Base-by-base conservation (phyloP, 305 asterid species). In the Nicotiana rustica region DNA sequence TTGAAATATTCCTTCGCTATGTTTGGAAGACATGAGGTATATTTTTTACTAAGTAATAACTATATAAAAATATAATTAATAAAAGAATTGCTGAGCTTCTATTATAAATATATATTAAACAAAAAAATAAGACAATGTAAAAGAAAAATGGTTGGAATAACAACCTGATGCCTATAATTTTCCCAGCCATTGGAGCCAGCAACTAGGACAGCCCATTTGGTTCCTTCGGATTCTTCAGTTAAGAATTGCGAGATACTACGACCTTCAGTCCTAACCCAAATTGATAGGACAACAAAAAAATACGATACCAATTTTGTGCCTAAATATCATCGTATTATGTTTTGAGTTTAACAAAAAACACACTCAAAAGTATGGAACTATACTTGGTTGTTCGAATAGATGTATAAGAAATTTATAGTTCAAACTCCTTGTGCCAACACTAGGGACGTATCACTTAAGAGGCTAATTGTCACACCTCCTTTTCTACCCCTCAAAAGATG, bases 141-240 rank as follows among this genome's bases (percentile, higher is more conserved):
- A 68, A 36, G 56, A 35, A 1, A n/a, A 18, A 10, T 10, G 47
- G 21, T 44, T 19, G 6, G 19, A 12, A 71, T 44, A 18, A 25
- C 21, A 19, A 71, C 79, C 79, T 71, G 79, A 47, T 71, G 79
- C 14, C 79, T 71, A 47, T 71, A 71, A 47, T 71, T 71, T 12
- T 1, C 38, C 79, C 62, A 71, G 3, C 41, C 79, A 71, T 21
- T 71, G 14, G 79, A 71, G 21, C 79, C 79, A 62, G 98, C 98
- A 61, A 96, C 57, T 12, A 94, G 93, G 61, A 96, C 92, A 5
- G 97, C 99, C 98, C 99, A 96, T 83, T 90, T 88, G 38, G 93
- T 92, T n/a, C 98, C 99, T 2, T 85, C 91, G n/a, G 90, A 85
- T 79, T 90, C 95, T 31, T 85, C 90, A 3, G 10, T 19, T 47